These are phyloP conservation scores for Fragaria ananassa DNA, from an alignment of 306 rosid genomes.

Conservation along the genomic window DNA sequence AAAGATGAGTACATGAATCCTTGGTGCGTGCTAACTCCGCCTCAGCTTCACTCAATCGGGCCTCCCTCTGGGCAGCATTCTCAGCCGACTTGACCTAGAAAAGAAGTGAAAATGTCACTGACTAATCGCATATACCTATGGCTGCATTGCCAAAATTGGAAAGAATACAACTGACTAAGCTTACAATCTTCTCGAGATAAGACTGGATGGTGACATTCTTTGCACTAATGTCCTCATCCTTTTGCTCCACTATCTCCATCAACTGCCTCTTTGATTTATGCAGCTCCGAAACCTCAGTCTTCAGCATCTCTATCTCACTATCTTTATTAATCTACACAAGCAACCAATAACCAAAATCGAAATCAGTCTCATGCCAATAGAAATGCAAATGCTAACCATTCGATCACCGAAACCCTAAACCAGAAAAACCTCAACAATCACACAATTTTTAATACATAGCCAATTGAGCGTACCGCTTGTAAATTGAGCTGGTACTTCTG, in stretches of 20 bases:
- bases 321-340: conserved; percentile 73
- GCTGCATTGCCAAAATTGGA: not conserved
- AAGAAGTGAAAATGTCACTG: conserved; percentile 3
- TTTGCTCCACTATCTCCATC: conserved; percentile 62
- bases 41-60: conserved; percentile 61
- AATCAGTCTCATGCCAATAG: not conserved
- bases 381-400: not conserved
- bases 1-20: conserved; percentile 59
- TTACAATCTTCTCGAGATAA: conserved; percentile 90
- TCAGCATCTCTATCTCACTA: conserved; percentile 77
- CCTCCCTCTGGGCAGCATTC: conserved; percentile 73
- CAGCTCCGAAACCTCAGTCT: conserved; percentile 61
- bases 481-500: conserved; percentile 56
- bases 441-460: not conserved
- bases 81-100: conserved; percentile 57
- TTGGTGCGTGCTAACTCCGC: conserved; percentile 63
- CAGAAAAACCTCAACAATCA: not conserved
- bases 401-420: not conserved
- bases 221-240: conserved; percentile 68
- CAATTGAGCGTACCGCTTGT: conserved; percentile 43
- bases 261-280: conserved; percentile 87
- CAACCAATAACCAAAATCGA: not conserved
- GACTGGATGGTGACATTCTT: conserved; percentile 67
- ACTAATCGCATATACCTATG: not conserved
- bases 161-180: conserved; percentile 20